Base-by-base conservation (phyloP, 2,329 filamentous ascomycete genomes). In the Fusarium napiforme region DNA sequence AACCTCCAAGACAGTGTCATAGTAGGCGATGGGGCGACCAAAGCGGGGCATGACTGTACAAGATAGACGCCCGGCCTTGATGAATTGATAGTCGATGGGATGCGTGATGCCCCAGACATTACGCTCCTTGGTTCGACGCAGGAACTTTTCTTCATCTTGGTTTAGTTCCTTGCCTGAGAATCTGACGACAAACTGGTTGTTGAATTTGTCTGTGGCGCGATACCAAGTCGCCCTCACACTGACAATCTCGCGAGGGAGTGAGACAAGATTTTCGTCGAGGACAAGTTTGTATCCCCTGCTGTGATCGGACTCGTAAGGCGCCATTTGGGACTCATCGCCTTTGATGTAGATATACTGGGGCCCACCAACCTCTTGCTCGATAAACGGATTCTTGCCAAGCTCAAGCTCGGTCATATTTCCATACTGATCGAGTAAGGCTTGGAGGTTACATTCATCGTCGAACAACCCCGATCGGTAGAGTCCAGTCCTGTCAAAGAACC, bases 1-100 rank as follows among this genome's bases (percentile, higher is more conserved):
- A 15, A 85, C 70, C 65, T 85, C 81, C 42, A 19, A 42, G 14
- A 78, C 63, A 4, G 76, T 75, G 15, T 36, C 4, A 62, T 81
- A 84, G 32, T 71, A 53, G 36, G 73, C 52, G 3, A 78, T 42
- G 5, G 71, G 46, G 1, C 67, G 66, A 12, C 76, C 71, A 8
- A 69, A 60, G 4, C 70, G 75, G 8, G 60, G 57, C 10, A 72
- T 47, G 19, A 75, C 56, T 1, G 71, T 30, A 28, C 60, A 72
- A 4, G 53, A 64, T 12, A 60, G 21, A 19, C 58, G 60, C 3
- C 9, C 16, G 11, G 23, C 37, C 2, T n/a, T 9, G 4, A 67
- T 16, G 7, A 7, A 16, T 23, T 59, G 56, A 30, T 72, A 49
- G 26, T 72, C 72, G 7, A 75, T 56, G 3, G 74, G 64, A 40